Base-by-base conservation (phyloP, 2,329 filamentous ascomycete genomes). In the Colletotrichum phormii region DNA sequence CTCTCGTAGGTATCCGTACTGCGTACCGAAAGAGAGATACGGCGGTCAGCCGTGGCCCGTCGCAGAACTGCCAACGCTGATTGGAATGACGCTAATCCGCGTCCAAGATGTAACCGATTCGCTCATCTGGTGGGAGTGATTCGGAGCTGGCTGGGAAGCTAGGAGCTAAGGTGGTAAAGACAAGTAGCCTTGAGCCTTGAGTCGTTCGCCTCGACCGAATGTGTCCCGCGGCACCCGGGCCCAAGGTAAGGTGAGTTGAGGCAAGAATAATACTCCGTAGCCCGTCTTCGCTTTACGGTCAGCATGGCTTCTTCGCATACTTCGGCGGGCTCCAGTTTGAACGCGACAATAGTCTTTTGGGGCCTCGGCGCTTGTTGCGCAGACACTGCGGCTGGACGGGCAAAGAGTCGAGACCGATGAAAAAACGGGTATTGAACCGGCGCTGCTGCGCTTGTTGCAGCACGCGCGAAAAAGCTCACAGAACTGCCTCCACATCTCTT, bases 401-500 rank as follows among this genome's bases (percentile, higher is more conserved):
- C 60, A 53, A 63, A 22, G 51, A n/a, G n/a, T 33, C n/a, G 46
- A 35, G 26, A 35, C 46, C 26, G 9, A n/a, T 18, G 3, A 8
- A 63, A 46, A 35, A 35, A 24, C 33, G 11, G 49, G 33, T 37
- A 18, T 54, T n/a, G n/a, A 54, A 55, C n/a, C 61, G 49, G 55
- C 46, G 35, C 37, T 57, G 58, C 53, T 63, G 64, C 42, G 24
- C 29, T 22, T 29, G 53, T 66, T 63, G 22, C 57, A 35, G 49
- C 67, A 64, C 33, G 13, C 37, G 53, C 54, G 49, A 62, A 55
- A 61, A 71, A 71, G 67, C 55, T 61, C 33, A 22, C 61, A 70
- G 61, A 33, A 31, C 33, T 60, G 22, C 67, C 42, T 60, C 61
- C 54, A 29, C 67, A 59, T 22, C 37, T 33, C 18, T 33, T 33